Evolutionary conservation across 2,329 filamentous ascomycete species (phyloP).

Genomic region (Ceratocystis diversiconidia): DNA sequence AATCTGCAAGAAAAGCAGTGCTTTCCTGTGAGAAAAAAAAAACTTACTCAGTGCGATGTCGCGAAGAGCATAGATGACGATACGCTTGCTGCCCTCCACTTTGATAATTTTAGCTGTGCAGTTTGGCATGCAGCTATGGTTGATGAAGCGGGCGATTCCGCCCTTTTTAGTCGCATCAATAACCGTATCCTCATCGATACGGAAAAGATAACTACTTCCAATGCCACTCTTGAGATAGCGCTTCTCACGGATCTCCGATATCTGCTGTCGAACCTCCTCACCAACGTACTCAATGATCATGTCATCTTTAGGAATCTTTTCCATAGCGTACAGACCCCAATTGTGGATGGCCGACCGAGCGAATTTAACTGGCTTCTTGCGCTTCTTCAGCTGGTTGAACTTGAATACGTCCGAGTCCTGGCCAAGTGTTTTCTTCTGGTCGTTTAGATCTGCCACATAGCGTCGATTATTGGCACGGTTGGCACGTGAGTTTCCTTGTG

Average conservation of each 20-base stretch:
- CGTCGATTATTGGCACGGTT: conserved; percentile 94
- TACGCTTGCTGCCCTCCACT: conserved; percentile 92
- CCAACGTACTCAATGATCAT: conserved; percentile 99
- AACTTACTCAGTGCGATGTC: conserved; percentile 87
- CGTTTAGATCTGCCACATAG: conserved; percentile 85
- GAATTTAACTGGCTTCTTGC: conserved; percentile 98
- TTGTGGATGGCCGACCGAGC: conserved; percentile 96
- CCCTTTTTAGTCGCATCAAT: conserved; percentile 98
- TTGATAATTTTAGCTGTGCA: conserved; percentile 99
- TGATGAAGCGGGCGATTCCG: conserved; percentile 96
- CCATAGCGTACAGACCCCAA: conserved; percentile 95
- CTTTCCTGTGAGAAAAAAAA: neutral
- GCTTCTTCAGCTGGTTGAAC: conserved; percentile 98
- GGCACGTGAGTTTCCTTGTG: conserved; percentile 80
- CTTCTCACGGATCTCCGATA: conserved; percentile 88
- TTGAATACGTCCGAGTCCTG: conserved; percentile 81
- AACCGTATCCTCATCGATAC: conserved; percentile 94
- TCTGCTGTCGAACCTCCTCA: conserved; percentile 90
- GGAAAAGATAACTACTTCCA: conserved; percentile 92
- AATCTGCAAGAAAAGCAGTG: neutral
- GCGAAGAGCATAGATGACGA: conserved; percentile 94
- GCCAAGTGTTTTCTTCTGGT: conserved; percentile 75
- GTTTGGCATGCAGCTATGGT: conserved; percentile 94
- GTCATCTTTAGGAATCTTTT: conserved; percentile 91
- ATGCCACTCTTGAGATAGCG: conserved; percentile 92